phyloP scores from a whole-genome alignment of 306 rosid genomes.

The Geum urbanum region DNA sequence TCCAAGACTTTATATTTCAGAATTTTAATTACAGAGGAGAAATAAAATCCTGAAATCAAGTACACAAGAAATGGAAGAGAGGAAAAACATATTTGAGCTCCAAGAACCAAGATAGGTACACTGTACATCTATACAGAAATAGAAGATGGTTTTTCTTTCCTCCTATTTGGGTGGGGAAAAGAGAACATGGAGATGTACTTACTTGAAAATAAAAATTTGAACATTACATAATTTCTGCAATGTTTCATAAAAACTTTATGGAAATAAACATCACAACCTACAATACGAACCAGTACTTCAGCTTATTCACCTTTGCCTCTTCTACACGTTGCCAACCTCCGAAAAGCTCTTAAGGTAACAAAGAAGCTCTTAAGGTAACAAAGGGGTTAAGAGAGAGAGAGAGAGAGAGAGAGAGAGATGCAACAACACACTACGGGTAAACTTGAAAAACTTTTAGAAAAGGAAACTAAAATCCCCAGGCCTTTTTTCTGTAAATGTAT shows the following conservation, averaged over 20 bases:
- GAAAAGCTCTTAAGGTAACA: too few relatives aligned
- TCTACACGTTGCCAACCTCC: constrained; percentile 44
- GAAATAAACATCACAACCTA: constrained; percentile 40
- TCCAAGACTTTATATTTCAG: not conserved
- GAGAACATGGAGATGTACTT: not conserved
- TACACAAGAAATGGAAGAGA: not conserved
- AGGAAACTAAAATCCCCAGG: constrained; percentile 32
- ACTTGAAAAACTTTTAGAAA: constrained; percentile 1
- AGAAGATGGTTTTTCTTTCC: not conserved
- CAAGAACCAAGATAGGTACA: not conserved
- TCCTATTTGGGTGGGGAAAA: not conserved
- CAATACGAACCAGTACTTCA: constrained; percentile 34
- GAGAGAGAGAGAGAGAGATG: constrained; percentile 25
- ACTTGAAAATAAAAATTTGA: constrained; percentile 17
- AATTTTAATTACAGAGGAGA: not conserved
- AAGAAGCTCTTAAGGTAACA: constrained; percentile 33
- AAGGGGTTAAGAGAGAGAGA: too few relatives aligned
- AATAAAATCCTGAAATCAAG: not conserved
- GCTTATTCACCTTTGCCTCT: constrained; percentile 37
- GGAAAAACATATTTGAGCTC: not conserved
- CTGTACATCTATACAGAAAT: not conserved
- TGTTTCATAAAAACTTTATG: constrained; percentile 36
- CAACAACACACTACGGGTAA: constrained; percentile 17
- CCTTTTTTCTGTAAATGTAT: constrained; percentile 39
- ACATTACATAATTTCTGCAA: constrained; percentile 33